Base-by-base conservation (phyloP, 345 rosid genomes). In the Eucalyptus sp. region DNA sequence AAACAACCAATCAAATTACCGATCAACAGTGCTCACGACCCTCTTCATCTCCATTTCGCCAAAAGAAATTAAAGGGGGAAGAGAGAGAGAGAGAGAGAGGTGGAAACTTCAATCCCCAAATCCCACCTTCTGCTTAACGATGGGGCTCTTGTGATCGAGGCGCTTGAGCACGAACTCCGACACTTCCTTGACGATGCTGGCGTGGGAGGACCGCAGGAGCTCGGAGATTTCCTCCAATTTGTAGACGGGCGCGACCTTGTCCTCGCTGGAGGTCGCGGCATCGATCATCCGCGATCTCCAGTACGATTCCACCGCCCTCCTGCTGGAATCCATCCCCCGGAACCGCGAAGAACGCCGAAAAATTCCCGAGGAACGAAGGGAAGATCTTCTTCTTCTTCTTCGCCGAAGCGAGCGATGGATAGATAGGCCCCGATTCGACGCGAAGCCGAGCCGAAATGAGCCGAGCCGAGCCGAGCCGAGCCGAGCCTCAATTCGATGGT, bases 231-330 rank as follows among this genome's bases (percentile, higher is more conserved):
- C 99, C 93, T 98, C 99, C 89, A 98, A 89, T 89, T 98, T 98
- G 92, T 96, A 98, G 50, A 97, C 99, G 44, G 99, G 99, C n/a
- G 99, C 89, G 31, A 97, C 99, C 90, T 96, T 96, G 88, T 97
- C 99, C 89, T 98, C 99, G 86, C 95, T 95, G 33, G 99, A 95
- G 15, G 99, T 97, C 13, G 96, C 99, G 86, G 91, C 97, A 56
- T 98, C 99, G 86, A 97, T 89, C 97, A 98, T 94, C 93, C 97
- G 92, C 90, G 99, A 97, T 89, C 99, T 94, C 99, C 99, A 96
- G 89, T 96, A 98, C 89, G 99, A 96, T 89, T 98, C 99, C 93
- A 98, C 99, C 31, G 99, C 99, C 93, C 99, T 95, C 90, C 99
- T 95, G 93, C 99, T 98, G 87, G 99, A 97, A 93, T 98, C 99